Base-by-base conservation (phyloP, 768 basidiomycete genomes). In the Paxillus ammoniavirescens region DNA sequence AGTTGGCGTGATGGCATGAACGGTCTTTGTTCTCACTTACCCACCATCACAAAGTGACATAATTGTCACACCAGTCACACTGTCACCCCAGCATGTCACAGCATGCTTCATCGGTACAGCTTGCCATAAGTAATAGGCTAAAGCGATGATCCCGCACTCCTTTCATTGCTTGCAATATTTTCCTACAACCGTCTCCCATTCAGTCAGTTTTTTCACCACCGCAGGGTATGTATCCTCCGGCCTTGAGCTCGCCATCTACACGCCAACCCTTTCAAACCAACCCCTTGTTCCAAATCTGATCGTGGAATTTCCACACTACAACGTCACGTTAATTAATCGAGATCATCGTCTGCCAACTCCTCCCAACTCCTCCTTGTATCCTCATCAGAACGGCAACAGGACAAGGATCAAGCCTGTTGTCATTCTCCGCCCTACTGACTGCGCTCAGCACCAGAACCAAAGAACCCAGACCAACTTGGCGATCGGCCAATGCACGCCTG, bases 21-120 rank as follows among this genome's bases (percentile, higher is more conserved):
- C 47, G 52, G 60, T 30, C 59, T 60, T 65, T 62, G 60, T 69
- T 66, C 60, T 62, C 62, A 67, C 56, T 55, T 45, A 42, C 10
- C 21, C 13, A 30, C 35, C 47, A 49, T 42, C 31, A 18, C 30
- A 8, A 21, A n/a, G 48, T 57, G 43, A 52, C 17, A 47, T 42
- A 21, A 46, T 23, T 35, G 61, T 69, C 52, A 66, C 66, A 18
- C 0, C 14, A 58, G 48, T 61, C 56, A 61, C 61, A 2, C 6
- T 26, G 26, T 14, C 40, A 36, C 18, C 17, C 21, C 12, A 17
- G 15, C 7, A 14, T 18, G 18, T 10, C 7, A 7, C 40, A 14
- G 21, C 5, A 37, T 42, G 30, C 49, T 36, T 58, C n/a, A 5
- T 41, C 31, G 50, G 60, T 62, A 44, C 26, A 26, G 21, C 21